Percentiles rank a stretch among this genome's conserved stretches.
phyloP scores from a whole-genome alignment of 192 early-diverging fungal genomes.

The Diversispora eburnea region DNA sequence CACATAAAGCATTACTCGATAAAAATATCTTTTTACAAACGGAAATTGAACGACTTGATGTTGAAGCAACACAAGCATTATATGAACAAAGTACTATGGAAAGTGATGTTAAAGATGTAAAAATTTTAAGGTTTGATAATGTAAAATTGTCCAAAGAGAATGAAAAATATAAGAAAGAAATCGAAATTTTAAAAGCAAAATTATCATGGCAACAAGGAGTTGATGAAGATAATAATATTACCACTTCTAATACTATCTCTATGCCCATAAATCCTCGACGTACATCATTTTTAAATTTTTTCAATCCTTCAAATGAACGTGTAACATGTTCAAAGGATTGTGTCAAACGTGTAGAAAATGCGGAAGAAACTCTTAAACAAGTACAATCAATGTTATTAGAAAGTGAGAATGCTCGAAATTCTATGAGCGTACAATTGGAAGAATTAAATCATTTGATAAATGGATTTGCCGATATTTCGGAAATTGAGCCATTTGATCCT shows the following conservation, averaged over 20 bases:
- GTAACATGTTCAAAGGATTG: not conserved
- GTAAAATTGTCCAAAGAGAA: constrained; percentile 30
- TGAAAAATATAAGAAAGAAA: constrained; percentile 24
- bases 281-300: not conserved
- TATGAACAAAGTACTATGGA: constrained; percentile 27
- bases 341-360: constrained; percentile 6
- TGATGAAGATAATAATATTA: not conserved
- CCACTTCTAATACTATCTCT: not conserved
- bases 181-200: constrained; percentile 9
- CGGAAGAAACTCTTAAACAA: constrained; percentile 23
- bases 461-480: constrained; percentile 11
- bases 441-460: constrained; percentile 24
- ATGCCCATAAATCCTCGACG: not conserved
- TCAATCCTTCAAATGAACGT: not conserved
- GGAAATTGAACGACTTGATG: constrained; percentile 33
- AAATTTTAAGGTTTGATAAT: constrained; percentile 15
- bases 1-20: constrained; percentile 34
- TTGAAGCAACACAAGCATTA: constrained; percentile 25
- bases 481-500: not conserved
- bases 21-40: constrained; percentile 30
- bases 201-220: not conserved
- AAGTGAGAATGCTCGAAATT: constrained; percentile 17
- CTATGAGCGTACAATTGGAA: constrained; percentile 22
- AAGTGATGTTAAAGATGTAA: constrained; percentile 22
- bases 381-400: constrained; percentile 24